Evolutionary conservation across 2,329 filamentous ascomycete genomes (phyloP).

Genomic region (Aplosporella prunicola): DNA sequence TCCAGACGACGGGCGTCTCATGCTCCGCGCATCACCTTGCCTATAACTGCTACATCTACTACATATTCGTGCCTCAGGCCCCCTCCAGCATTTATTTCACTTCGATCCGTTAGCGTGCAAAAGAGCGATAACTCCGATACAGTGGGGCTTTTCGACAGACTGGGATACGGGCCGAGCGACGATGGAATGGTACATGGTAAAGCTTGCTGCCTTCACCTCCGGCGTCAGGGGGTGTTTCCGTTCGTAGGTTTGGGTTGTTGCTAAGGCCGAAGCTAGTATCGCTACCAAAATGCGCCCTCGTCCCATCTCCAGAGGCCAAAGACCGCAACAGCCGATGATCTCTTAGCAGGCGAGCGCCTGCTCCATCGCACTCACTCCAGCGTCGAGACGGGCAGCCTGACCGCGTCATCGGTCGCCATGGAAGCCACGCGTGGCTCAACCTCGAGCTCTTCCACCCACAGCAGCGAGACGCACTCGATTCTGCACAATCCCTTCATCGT

Average conservation of each 20-base stretch:
- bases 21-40: no score
- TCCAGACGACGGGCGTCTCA: no score
- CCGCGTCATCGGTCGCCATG: slow-evolving; percentile 20
- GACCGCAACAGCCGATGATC: slow-evolving; percentile 8
- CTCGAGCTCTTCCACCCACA: slow-evolving; percentile 28
- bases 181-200: slow-evolving; percentile 13
- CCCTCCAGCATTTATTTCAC: slow-evolving; percentile 4
- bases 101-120: no score
- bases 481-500: slow-evolving; percentile 51
- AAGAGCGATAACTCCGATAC: slow-evolving; percentile 10
- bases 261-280: slow-evolving; percentile 11
- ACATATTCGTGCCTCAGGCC: slow-evolving; percentile 10
- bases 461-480: slow-evolving; percentile 16
- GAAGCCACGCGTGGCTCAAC: slow-evolving; percentile 29
- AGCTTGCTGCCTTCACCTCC: neutral
- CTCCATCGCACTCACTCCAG: slow-evolving; percentile 7
- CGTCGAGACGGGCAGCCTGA: slow-evolving; percentile 7
- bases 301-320: slow-evolving; percentile 6
- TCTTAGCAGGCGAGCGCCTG: slow-evolving; percentile 1
- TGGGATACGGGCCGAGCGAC: slow-evolving; percentile 9
- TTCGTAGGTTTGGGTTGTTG: slow-evolving; percentile 8
- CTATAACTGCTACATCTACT: no score
- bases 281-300: slow-evolving; percentile 11
- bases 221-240: slow-evolving; percentile 10
- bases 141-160: slow-evolving; percentile 9